phyloP scores from a whole-genome alignment of 2,329 filamentous ascomycete species.

The Aaosphaeria pasadenensis region DNA sequence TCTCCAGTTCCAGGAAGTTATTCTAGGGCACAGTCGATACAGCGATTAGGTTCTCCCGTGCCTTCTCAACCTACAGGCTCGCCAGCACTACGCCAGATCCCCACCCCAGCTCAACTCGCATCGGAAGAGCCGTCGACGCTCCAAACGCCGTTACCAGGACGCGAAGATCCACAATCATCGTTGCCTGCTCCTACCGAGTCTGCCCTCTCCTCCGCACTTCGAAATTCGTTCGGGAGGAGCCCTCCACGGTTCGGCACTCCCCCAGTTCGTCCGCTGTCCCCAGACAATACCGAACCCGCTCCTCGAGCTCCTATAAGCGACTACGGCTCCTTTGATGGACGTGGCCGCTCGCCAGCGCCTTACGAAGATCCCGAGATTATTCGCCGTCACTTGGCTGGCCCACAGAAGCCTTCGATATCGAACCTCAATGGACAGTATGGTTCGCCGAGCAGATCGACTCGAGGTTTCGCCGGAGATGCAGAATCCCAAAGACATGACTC shows the following conservation, averaged over 20 bases:
- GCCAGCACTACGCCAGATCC: slow-evolving; percentile 50
- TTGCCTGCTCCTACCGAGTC: slow-evolving; percentile 78
- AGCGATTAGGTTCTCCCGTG: slow-evolving; percentile 54
- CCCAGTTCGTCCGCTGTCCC: slow-evolving; percentile 56
- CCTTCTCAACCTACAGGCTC: slow-evolving; percentile 44
- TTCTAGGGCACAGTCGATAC: slow-evolving; percentile 52
- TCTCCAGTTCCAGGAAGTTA: slow-evolving; percentile 33
- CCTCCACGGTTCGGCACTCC: slow-evolving; percentile 65
- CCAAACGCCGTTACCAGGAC: slow-evolving; percentile 64
- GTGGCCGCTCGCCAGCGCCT: slow-evolving; percentile 55
- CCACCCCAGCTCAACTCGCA: slow-evolving; percentile 47
- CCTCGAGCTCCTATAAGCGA: slow-evolving; percentile 62
- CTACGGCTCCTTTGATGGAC: slow-evolving; percentile 82
- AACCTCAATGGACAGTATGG: slow-evolving; percentile 32
- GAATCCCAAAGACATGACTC: slow-evolving; percentile 23
- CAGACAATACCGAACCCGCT: slow-evolving; percentile 47
- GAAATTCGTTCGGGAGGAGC: slow-evolving; percentile 65
- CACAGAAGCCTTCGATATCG: slow-evolving; percentile 39
- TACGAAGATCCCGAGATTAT: slow-evolving; percentile 91
- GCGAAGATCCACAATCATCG: slow-evolving; percentile 54
- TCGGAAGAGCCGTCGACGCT: slow-evolving; percentile 32
- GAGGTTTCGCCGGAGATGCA: slow-evolving; percentile 20
- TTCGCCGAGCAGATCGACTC: slow-evolving; percentile 33
- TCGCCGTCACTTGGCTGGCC: slow-evolving; percentile 82
- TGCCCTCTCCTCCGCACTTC: slow-evolving; percentile 82